Base-by-base conservation (phyloP, 257 asterid genomes). In the Osmanthus fragrans region DNA sequence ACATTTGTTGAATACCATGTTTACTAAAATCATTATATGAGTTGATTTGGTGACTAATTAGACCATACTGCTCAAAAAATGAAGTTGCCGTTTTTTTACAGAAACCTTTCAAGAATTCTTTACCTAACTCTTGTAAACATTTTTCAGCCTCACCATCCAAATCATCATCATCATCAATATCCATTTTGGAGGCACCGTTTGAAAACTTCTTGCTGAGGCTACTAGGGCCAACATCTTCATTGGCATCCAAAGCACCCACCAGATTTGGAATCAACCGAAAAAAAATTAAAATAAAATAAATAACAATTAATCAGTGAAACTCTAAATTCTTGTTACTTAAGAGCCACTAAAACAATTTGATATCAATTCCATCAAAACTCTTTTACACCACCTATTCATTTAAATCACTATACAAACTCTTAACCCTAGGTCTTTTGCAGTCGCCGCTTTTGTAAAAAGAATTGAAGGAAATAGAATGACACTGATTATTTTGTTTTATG, bases 41-140 rank as follows among this genome's bases (percentile, higher is more conserved):
- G 76, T 90, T 88, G 9, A 96, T 85, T 73, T 93, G 99, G 79
- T 96, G 99, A 83, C 96, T 88, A 8, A 96, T 82, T 37, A 96
- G 80, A 7, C 98, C 97, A 73, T 90, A 86, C 25, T 96, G 86
- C 47, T 89, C 96, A 79, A 88, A 96, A 78, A 96, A 96, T 0
- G 89, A 83, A 1, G 88, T 84, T 60, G 97, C 73, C 29, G 97
- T 93, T 81, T 92, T 88, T 81, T 78, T 88, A 72, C 96, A 88
- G 75, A 93, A 93, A 21, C 15, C 77, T 76, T 81, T 87, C 78
- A 93, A 73, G 74, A 70, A 78, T 4, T 84, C 80, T 70, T 83
- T 88, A n/a, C 82, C 85, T 74, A 93, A 51, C 4, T 86, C 90
- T 78, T 79, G 84, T 65, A 95, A 29, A 58, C 86, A 65, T 18